phyloP scores from a whole-genome alignment of 2,329 filamentous ascomycete genomes.

The Aspergillus proliferans region DNA sequence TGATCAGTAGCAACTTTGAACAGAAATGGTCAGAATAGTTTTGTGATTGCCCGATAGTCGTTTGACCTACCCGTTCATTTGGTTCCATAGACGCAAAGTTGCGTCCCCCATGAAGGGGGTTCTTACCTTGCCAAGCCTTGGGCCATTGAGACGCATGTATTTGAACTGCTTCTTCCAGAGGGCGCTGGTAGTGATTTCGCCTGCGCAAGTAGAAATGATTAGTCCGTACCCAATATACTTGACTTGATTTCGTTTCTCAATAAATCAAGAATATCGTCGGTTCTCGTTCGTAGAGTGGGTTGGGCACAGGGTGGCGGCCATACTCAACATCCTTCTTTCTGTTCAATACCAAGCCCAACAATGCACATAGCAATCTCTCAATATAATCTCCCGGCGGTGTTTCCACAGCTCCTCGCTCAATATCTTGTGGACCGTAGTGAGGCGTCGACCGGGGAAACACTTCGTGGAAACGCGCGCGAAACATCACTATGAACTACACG shows the following conservation, averaged over 20 bases:
- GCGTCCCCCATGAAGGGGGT: slow-evolving; percentile 71
- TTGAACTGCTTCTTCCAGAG: slow-evolving; percentile 85
- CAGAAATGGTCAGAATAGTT: slow-evolving; percentile 5
- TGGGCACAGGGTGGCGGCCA: slow-evolving; percentile 36
- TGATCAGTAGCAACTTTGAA: slow-evolving; percentile 69
- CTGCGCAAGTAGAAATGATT: slow-evolving; percentile 44
- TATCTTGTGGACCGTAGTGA: slow-evolving; percentile 90
- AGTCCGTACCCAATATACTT: slow-evolving; percentile 20
- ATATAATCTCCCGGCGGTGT: slow-evolving; percentile 72
- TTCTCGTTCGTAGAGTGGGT: slow-evolving; percentile 2
- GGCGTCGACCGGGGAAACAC: slow-evolving; percentile 79
- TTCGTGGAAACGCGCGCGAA: slow-evolving; percentile 85
- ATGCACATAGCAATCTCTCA: slow-evolving; percentile 81
- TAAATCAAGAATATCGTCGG: neutral
- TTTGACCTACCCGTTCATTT: slow-evolving; percentile 64
- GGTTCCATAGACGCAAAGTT: slow-evolving; percentile 79
- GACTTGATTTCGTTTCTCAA: neutral
- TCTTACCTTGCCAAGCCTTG: slow-evolving; percentile 71
- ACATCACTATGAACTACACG: slow-evolving; percentile 91
- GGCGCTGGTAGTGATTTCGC: slow-evolving; percentile 84
- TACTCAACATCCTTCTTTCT: slow-evolving; percentile 99
- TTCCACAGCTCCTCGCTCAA: slow-evolving; percentile 80
- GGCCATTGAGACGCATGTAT: slow-evolving; percentile 87
- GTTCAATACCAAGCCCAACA: slow-evolving; percentile 83
- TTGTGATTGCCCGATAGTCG: neutral